Base-by-base conservation (phyloP, 805 yeast genomes). In the Candida ponderosae region DNA sequence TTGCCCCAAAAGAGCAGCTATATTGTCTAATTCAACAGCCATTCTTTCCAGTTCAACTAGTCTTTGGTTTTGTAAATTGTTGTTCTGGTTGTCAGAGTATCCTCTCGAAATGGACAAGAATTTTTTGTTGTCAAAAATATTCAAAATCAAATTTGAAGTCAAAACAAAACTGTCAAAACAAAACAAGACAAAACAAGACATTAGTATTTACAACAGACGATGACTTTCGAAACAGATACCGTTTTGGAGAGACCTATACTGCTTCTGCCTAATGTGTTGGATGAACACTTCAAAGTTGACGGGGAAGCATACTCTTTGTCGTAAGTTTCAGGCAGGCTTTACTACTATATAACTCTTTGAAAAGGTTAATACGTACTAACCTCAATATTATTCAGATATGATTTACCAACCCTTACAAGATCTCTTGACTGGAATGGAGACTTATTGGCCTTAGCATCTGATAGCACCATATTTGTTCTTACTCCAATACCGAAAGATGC, bases 401-500 rank as follows among this genome's bases (percentile, higher is more conserved):
- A 48, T 21, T 37, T 53, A 0, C 48, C 47, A 9, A 33, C 32
- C 1, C 14, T 45, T 4, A 47, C 44, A 14, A 35, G 42, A 11
- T 35, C 41, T 2, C 31, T 53, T 23, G 50, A 44, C 13, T 53
- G 56, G 56, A 51, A 46, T 32, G 56, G 51, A 4, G 35, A 40
- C 4, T 15, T 48, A 10, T 21, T 52, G 15, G 51, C 55, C 7
- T 29, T 32, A 4, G 48, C 51, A 1, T 48, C 46, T 34, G 44
- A 40, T n/a, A n/a, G 42, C 11, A 54, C 51, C 8, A 43, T 52
- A 1, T 39, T 47, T 4, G 34, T 52, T 3, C 38, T 53, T 4
- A 40, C 53, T 1, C 58, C 56, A 17, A 43, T 52, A 17, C 48
- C 56, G 5, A 27, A 31, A 11, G 40, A 32, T 14, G 34, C 55